phyloP scores from a whole-genome alignment of 1,284 basidiomycete species.

The Puccinia polysora region DNA sequence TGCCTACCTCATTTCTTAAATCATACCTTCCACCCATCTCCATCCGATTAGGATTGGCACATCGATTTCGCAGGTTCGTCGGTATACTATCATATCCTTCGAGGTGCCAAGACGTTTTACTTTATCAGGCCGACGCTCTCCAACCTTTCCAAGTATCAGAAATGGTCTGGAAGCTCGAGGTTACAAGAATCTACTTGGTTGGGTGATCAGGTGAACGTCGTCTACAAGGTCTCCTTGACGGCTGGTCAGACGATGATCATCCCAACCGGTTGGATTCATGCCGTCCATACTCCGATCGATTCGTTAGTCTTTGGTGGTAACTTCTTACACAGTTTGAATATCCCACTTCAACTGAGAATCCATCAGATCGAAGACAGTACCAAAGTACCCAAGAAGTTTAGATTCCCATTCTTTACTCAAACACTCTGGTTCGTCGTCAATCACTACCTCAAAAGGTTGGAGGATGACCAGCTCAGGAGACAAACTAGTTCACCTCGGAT shows the following conservation, averaged over 20 bases:
- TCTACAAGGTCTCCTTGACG: conserved; percentile 65
- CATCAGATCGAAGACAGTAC: conserved; percentile 87
- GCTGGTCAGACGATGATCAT: conserved; percentile 63
- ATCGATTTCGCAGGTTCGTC: conserved; percentile 92
- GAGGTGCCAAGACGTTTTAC: conserved; percentile 71
- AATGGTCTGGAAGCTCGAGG: conserved; percentile 77
- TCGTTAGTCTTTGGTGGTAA: conserved; percentile 96
- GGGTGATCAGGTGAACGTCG: conserved; percentile 80
- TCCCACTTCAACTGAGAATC: conserved; percentile 69
- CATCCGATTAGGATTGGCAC: conserved; percentile 74
- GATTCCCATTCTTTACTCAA: conserved; percentile 65
- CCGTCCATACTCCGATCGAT: conserved; percentile 85
- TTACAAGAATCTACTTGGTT: conserved; percentile 82
- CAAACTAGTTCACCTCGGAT: not conserved
- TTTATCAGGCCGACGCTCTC: conserved; percentile 83
- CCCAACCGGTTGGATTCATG: conserved; percentile 94
- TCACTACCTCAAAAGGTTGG: conserved; percentile 44
- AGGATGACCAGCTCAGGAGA: not conserved
- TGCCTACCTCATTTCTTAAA: no score
- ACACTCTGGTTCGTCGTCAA: conserved; percentile 54
- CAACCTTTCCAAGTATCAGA: conserved; percentile 82
- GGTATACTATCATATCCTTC: conserved; percentile 66
- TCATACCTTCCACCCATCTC: not conserved
- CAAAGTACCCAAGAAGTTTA: conserved; percentile 87
- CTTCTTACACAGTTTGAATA: conserved; percentile 80